Percentiles rank a stretch among this genome's conserved stretches.
Conservation (phyloP, 192 early-diverging fungal species). For the Rhizophagus clarus region DNA sequence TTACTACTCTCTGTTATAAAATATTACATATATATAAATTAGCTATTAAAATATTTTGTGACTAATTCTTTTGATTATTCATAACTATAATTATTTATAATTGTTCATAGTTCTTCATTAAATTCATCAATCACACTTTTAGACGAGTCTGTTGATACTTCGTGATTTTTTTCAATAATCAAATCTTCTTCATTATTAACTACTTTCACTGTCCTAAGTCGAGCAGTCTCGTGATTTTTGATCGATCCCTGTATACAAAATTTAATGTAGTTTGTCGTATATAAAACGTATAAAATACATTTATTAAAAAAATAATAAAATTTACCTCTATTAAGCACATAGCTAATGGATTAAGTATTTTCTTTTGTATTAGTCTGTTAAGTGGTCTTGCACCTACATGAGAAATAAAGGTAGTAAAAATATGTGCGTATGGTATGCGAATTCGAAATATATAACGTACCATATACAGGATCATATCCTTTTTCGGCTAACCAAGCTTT, state of each 20-base stretch:
- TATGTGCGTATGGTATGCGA: neutral
- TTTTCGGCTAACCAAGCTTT: slow-evolving; percentile 74
- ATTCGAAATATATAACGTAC: slow-evolving; percentile 57
- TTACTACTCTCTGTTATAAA: no score
- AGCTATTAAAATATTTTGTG: no score
- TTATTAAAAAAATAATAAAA: no score
- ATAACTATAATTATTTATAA: no score
- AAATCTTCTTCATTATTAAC: slow-evolving; percentile 4
- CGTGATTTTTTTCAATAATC: slow-evolving; percentile 22
- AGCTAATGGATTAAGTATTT: slow-evolving; percentile 51
- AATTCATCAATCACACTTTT: no score
- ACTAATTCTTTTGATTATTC: no score
- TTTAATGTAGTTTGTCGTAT: neutral
- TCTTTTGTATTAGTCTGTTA: slow-evolving; percentile 83
- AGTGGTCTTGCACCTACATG: slow-evolving; percentile 80
- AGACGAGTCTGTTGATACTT: neutral
- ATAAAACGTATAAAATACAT: neutral
- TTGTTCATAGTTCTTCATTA: no score
- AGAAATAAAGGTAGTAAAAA: neutral
- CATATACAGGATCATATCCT: slow-evolving; percentile 92
- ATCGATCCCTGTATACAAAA: slow-evolving; percentile 10
- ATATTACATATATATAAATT: no score
- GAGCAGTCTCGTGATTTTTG: neutral
- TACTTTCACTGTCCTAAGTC: neutral
- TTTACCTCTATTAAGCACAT: slow-evolving; percentile 16